Conservation (phyloP, 306 rosid species). For the Inga laurina region DNA sequence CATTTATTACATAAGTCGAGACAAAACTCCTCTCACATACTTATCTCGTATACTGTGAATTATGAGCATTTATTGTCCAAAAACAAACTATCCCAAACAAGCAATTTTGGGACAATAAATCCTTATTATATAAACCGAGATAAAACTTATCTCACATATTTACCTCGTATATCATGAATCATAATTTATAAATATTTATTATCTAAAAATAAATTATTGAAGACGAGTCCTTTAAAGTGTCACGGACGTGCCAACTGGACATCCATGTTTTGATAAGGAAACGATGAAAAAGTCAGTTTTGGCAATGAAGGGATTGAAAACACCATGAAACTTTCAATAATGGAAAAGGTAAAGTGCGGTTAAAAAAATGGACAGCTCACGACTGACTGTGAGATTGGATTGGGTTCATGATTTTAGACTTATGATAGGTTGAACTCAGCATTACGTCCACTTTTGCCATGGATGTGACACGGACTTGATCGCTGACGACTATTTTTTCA, state of each 20-base stretch:
- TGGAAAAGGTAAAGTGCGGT: not conserved
- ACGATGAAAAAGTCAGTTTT: not conserved
- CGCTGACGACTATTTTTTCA: not conserved
- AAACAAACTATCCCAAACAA: too few species aligned
- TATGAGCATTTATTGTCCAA: too few species aligned
- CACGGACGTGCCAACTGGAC: not conserved
- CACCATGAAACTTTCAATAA: not conserved
- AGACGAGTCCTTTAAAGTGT: too few species aligned
- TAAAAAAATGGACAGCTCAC: not conserved
- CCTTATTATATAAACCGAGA: too few species aligned
- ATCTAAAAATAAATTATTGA: too few species aligned
- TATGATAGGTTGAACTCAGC: not conserved
- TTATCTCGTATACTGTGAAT: too few species aligned
- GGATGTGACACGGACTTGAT: not conserved
- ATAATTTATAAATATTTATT: too few species aligned
- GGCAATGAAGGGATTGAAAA: not conserved
- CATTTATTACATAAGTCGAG: too few species aligned
- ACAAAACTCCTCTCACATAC: too few species aligned
- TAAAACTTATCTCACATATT: too few species aligned
- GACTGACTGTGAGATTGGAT: not conserved
- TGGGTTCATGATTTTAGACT: not conserved
- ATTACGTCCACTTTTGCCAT: not conserved
- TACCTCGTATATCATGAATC: too few species aligned
- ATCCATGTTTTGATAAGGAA: not conserved
- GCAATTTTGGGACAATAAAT: too few species aligned